Evolutionary conservation across 202 grass and related monocot genomes (phyloP).

Genomic region (Thinopyrum obtusiflorum): DNA sequence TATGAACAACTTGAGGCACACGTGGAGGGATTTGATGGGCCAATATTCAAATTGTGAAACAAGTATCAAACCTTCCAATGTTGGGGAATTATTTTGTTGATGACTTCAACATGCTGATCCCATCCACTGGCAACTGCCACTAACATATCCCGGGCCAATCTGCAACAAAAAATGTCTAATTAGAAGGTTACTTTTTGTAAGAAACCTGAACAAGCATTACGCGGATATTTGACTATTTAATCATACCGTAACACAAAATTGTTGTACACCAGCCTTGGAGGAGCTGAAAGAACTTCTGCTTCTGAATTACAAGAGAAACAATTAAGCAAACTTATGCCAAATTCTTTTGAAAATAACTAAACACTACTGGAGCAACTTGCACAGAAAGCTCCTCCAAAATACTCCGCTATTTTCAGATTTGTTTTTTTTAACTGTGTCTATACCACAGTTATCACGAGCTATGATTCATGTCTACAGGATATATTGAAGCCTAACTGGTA

Average conservation of each 20-base stretch:
- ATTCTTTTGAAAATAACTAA: not conserved
- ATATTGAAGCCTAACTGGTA: conserved; percentile 1
- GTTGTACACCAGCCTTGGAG: conserved; percentile 92
- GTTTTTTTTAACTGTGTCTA: not conserved
- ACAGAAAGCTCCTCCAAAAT: not conserved
- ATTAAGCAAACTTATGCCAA: conserved; percentile 16
- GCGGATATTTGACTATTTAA: conserved; percentile 13
- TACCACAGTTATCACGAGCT: not conserved
- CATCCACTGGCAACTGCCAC: conserved; percentile 70
- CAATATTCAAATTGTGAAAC: conserved; percentile 9
- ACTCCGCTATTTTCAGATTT: not conserved
- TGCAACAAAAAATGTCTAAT: conserved; percentile 37
- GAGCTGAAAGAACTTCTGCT: conserved; percentile 90
- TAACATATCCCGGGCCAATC: conserved; percentile 75
- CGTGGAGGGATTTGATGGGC: not conserved
- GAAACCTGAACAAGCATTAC: conserved; percentile 25
- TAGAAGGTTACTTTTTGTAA: conserved; percentile 24
- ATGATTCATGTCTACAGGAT: not conserved
- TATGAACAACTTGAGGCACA: not conserved
- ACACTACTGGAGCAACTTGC: not conserved
- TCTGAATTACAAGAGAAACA: conserved; percentile 52
- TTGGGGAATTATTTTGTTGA: conserved; percentile 86
- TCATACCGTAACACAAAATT: conserved; percentile 80
- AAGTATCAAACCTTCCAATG: conserved; percentile 80
- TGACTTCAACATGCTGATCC: conserved; percentile 77